Evolutionary conservation across 1,139 yeast genomes (phyloP), one percentile per base, ranked within the genome.

Genomic region (Hyphopichia wangnamkhiaoensis): DNA sequence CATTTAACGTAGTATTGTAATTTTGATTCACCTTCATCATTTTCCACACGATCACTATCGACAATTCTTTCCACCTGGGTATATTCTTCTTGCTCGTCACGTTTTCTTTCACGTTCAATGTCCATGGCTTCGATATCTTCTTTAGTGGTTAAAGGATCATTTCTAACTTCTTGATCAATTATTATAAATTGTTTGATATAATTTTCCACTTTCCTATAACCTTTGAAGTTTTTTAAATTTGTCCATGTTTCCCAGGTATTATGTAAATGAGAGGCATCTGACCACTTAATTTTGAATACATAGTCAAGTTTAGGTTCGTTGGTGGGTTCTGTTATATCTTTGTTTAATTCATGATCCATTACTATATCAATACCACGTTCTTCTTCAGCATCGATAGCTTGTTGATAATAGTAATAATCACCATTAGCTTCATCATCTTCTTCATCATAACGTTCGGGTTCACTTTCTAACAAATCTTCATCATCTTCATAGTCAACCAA

Each of bases 51-150:
- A 52, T 88, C 90, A 41, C 93, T 82, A 43, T 89, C 90, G 26
- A 93, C 91, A 37, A 93, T 85, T 51, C 98, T 79, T 62, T 93
- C 98, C 18, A 89, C 96, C 19, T 81, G 79, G 45, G 87, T 86
- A 65, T 73, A 91, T 58, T 91, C 96, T 31, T 80, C 84, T 48
- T 84, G 81, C 53, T 88, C 94, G 48, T 91, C 98, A 28, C 87
- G 69, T 55, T 84, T 76, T 38, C 96, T 76, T 58, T 90, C 97
- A 31, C 82, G 76, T 54, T 91, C 98, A 48, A 93, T 78, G 56
- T 90, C 96, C 90, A 93, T 84, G 15, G 90, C 82, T 61, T 93
- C 98, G 29, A 90, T 72, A 51, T 93, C 98, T 61, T 93, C 98
- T 43, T 84, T 76, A 2, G 96, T 88, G 5, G 95, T 86, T 44